These are phyloP conservation scores for Aspergillus fumigatiaffinis DNA, from an alignment of 2,329 filamentous ascomycete species.

Conservation along the genomic window DNA sequence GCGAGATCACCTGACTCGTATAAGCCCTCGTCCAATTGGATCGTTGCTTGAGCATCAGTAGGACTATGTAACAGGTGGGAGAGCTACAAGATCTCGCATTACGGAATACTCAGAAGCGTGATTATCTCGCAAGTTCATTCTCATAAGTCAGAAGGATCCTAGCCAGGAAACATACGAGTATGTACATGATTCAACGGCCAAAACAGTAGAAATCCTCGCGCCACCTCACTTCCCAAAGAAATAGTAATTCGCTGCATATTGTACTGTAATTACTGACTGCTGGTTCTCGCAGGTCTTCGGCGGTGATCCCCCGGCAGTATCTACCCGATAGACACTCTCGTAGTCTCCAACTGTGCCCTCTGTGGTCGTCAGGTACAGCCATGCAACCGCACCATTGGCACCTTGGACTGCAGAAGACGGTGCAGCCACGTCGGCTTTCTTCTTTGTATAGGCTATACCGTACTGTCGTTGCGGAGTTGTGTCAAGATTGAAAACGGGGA, in stretches of 20 bases:
- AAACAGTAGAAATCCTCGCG: neutral
- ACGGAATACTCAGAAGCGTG: neutral
- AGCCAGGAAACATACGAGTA: neutral
- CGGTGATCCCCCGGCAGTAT: conserved; percentile 75
- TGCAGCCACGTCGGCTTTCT: conserved; percentile 58
- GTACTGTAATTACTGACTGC: conserved; percentile 62
- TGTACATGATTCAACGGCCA: conserved; percentile 1
- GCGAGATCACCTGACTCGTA: conserved; percentile 26
- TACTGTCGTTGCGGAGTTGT: conserved; percentile 44
- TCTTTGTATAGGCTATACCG: conserved; percentile 60
- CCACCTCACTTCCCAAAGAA: conserved; percentile 41
- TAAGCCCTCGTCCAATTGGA: conserved; percentile 22
- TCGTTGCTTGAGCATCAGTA: neutral
- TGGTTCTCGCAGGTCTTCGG: conserved; percentile 69
- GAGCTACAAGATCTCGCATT: neutral
- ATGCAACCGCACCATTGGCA: conserved; percentile 65
- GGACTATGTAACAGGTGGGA: neutral
- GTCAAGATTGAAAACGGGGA: conserved; percentile 77
- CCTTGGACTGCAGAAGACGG: conserved; percentile 60
- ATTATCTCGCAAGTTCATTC: neutral
- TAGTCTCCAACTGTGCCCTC: conserved; percentile 58
- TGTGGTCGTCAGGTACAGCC: conserved; percentile 65
- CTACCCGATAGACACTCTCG: conserved; percentile 75
- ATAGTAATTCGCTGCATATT: conserved; percentile 82
- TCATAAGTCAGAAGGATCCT: neutral